Evolutionary conservation across 2,329 filamentous ascomycete species (phyloP).

Genomic region (Penicillium sumatraense): DNA sequence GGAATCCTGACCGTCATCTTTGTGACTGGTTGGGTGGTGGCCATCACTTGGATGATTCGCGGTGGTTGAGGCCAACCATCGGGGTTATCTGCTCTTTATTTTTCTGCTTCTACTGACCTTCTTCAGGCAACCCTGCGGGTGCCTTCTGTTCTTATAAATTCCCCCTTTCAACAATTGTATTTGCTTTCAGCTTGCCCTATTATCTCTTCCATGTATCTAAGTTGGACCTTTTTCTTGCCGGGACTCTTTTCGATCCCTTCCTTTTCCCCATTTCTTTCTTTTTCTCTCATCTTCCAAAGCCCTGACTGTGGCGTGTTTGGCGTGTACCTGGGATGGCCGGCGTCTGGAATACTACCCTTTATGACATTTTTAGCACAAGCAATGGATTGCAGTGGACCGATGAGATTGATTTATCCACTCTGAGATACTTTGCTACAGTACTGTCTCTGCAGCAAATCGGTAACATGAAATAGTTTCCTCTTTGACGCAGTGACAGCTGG

Average conservation of each 20-base stretch:
- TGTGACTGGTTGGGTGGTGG: constrained; percentile 30
- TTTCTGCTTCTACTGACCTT: neutral
- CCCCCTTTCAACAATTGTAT: constrained; percentile 9
- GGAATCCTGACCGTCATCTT: constrained; percentile 40
- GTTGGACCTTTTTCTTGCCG: neutral
- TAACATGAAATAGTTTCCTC: too few species aligned
- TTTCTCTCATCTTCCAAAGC: neutral
- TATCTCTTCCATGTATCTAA: constrained; percentile 16
- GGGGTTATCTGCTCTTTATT: neutral
- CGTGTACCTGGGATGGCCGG: constrained; percentile 5
- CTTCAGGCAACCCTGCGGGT: constrained; percentile 10
- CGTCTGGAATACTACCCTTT: constrained; percentile 8
- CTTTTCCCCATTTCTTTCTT: neutral
- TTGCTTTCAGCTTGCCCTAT: neutral
- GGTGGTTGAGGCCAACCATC: constrained; percentile 21
- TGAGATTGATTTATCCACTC: neutral
- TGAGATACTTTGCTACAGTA: neutral
- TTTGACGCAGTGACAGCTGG: too few species aligned
- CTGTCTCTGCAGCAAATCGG: too few species aligned
- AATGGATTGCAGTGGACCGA: constrained; percentile 1
- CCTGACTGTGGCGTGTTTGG: constrained; percentile 1
- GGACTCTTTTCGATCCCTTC: neutral
- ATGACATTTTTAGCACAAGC: constrained; percentile 1
- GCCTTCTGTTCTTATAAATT: constrained; percentile 19
- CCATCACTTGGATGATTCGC: constrained; percentile 37